Conservation (phyloP, 1,139 yeast species). For the Suhomyces wounanorum region DNA sequence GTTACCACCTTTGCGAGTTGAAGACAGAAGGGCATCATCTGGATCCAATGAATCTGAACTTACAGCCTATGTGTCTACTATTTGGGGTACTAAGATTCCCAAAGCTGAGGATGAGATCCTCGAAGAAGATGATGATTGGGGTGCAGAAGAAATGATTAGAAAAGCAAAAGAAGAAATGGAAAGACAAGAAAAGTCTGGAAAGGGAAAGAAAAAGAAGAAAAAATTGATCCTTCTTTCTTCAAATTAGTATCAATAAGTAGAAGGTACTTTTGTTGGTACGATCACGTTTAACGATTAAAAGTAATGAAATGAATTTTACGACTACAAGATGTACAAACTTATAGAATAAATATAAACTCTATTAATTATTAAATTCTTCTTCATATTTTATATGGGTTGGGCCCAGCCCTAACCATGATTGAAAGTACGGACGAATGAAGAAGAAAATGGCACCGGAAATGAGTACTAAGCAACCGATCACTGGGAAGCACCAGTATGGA, state of each 20-base stretch:
- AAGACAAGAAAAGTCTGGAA: constrained; percentile 27
- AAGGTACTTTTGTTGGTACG: background rate
- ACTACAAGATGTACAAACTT: constrained; percentile 2
- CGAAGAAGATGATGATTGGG: constrained; percentile 38
- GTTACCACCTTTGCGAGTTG: constrained; percentile 23
- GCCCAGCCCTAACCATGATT: constrained; percentile 13
- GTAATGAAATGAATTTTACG: constrained; percentile 8
- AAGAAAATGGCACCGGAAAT: constrained; percentile 44
- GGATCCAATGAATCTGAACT: constrained; percentile 4
- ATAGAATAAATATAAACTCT: background rate
- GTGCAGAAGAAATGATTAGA: constrained; percentile 52
- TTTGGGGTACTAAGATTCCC: constrained; percentile 64
- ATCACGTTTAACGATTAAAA: background rate
- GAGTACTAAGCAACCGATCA: constrained; percentile 52
- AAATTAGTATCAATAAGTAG: background rate
- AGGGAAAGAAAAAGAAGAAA: constrained; percentile 46
- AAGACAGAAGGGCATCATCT: constrained; percentile 8
- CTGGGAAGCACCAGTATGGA: constrained; percentile 62
- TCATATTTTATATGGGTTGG: constrained; percentile 16
- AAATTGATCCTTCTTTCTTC: constrained; percentile 19
- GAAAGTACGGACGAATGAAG: constrained; percentile 13
- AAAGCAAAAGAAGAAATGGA: constrained; percentile 51
- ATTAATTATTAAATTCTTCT: constrained; percentile 12
- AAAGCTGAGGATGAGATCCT: constrained; percentile 33
- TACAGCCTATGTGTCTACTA: constrained; percentile 37